These are phyloP conservation scores for Ceratocystis harringtonii DNA, from an alignment of 2,329 filamentous ascomycete genomes.

Conservation along the genomic window DNA sequence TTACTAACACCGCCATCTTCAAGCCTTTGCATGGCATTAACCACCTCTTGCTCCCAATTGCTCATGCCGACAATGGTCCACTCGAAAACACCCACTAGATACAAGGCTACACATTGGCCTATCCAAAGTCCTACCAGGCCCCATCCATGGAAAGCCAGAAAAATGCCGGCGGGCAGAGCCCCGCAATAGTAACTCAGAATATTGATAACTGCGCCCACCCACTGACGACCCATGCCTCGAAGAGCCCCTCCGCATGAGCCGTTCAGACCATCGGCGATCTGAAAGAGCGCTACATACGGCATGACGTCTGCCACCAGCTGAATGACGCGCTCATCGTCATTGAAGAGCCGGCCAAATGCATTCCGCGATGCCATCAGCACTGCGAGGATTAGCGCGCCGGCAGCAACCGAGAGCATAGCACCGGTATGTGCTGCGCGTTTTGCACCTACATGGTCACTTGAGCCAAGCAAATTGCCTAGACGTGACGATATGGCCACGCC, in stretches of 20 bases:
- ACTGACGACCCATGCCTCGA: conserved; percentile 73
- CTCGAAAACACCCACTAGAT: conserved; percentile 61
- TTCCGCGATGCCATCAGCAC: conserved; percentile 56
- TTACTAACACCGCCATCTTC: conserved; percentile 27
- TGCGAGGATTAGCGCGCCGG: conserved; percentile 52
- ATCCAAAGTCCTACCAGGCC: conserved; percentile 68
- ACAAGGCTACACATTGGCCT: conserved; percentile 67
- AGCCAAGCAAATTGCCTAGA: conserved; percentile 66
- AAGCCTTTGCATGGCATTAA: conserved; percentile 55
- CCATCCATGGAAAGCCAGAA: conserved; percentile 75
- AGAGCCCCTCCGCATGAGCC: conserved; percentile 70
- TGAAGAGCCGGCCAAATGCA: conserved; percentile 66
- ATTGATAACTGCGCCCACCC: conserved; percentile 71
- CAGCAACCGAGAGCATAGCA: conserved; percentile 54
- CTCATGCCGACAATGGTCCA: conserved; percentile 68
- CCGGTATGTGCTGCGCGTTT: conserved; percentile 59
- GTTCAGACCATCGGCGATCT: conserved; percentile 78
- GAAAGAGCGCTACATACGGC: conserved; percentile 76
- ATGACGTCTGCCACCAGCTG: conserved; percentile 60
- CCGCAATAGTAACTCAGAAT: conserved; percentile 71
- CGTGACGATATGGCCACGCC: conserved; percentile 67
- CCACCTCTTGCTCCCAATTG: conserved; percentile 61
- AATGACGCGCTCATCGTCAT: conserved; percentile 58
- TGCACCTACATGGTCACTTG: conserved; percentile 49
- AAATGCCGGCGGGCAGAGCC: conserved; percentile 67